A percentile compares a stretch with the other conserved stretches of the same genome.
These are phyloP conservation scores for Plantago major DNA, from an alignment of 257 asterid species.

Conservation along the genomic window DNA sequence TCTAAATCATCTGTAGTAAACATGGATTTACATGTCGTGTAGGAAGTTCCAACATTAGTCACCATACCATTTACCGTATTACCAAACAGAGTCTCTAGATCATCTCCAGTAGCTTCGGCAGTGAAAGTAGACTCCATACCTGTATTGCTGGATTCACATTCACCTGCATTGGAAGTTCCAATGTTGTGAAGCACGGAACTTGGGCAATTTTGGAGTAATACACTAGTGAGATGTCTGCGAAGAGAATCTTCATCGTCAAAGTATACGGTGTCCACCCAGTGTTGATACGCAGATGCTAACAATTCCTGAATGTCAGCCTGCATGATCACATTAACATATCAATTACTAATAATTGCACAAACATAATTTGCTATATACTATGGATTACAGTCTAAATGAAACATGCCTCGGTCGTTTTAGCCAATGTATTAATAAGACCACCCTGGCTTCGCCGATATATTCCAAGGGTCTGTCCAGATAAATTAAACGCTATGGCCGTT, in stretches of 20 bases:
- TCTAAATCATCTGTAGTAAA: too few species aligned
- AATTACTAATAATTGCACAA: not conserved
- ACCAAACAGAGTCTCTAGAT: not conserved
- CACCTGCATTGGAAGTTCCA: constrained; percentile 8
- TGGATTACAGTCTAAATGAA: not conserved
- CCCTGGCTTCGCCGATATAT: constrained; percentile 17
- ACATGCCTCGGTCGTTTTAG: constrained; percentile 41
- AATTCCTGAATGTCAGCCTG: constrained; percentile 37
- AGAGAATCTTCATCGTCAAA: constrained; percentile 29
- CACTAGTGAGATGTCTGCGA: constrained; percentile 11
- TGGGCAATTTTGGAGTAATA: not conserved
- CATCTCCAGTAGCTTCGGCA: not conserved
- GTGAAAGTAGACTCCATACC: not conserved
- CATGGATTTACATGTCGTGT: too few species aligned
- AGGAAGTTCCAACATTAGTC: too few species aligned
- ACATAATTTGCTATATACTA: not conserved
- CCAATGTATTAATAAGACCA: constrained; percentile 17
- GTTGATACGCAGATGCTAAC: constrained; percentile 32
- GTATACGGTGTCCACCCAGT: constrained; percentile 24
- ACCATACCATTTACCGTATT: too few species aligned
- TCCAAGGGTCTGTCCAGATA: constrained; percentile 37
- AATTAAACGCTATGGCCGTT: constrained; percentile 34
- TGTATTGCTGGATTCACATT: constrained; percentile 10
- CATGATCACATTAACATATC: not conserved
- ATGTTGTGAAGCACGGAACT: not conserved